Evolutionary conservation across 352 stramenopile species (phyloP).

Genomic region (Pythium coloratum): DNA sequence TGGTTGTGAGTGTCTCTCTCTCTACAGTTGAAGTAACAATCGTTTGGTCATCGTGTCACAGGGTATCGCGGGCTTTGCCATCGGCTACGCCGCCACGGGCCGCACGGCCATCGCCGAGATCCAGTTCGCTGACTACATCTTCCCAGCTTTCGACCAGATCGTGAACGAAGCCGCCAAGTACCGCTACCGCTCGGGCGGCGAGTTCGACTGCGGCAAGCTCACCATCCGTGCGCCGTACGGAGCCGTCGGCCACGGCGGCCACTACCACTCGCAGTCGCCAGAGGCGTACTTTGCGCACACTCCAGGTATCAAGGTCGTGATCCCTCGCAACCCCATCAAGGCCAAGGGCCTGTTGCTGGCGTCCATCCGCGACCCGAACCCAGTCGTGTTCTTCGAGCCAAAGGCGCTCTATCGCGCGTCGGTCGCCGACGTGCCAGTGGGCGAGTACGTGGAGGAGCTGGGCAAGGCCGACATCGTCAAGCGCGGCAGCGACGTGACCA

Average conservation of each 20-base stretch:
- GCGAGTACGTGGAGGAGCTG: conserved; percentile 94
- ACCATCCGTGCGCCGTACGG: conserved; percentile 96
- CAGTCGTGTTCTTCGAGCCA: conserved; percentile 98
- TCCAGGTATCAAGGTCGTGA: conserved; percentile 97
- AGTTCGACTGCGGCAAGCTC: conserved; percentile 97
- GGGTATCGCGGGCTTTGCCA: conserved; percentile 93
- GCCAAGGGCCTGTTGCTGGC: conserved; percentile 97
- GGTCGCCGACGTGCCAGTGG: conserved; percentile 95
- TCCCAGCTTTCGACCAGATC: conserved; percentile 96
- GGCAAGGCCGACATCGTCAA: conserved; percentile 94
- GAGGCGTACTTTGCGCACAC: conserved; percentile 98
- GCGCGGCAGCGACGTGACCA: conserved; percentile 91
- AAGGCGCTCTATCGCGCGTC: conserved; percentile 97
- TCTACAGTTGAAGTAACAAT: neutral
- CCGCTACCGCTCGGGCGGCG: conserved; percentile 96
- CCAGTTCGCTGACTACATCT: conserved; percentile 98
- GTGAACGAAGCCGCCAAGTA: conserved; percentile 99
- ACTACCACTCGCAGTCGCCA: conserved; percentile 95
- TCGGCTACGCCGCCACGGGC: conserved; percentile 96
- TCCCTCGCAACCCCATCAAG: conserved; percentile 92
- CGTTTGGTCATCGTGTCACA: conserved; percentile 2
- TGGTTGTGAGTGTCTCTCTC: neutral
- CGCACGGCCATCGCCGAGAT: conserved; percentile 98
- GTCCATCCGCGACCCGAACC: conserved; percentile 96
- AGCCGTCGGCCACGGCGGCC: conserved; percentile 92